Evolutionary conservation across 345 rosid species (phyloP), one percentile per base, ranked within the genome.

Genomic region (Erysimum cheiranthoides): DNA sequence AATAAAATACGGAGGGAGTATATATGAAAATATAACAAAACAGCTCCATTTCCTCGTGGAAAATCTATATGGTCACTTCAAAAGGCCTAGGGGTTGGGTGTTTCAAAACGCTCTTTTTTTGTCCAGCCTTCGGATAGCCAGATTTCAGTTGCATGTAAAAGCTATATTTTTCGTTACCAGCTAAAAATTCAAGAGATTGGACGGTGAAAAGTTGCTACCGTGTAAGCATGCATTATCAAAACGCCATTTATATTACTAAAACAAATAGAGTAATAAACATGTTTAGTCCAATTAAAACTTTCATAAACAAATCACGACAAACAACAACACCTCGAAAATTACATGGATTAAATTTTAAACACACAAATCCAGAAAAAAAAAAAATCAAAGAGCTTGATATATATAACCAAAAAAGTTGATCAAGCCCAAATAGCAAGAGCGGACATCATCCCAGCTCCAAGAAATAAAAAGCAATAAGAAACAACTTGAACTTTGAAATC

Each of bases 371-470:
- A 31, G 3, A 14, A 43, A 65, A 16, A 43, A 65, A 16, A 0
- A 8, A 36, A n/a, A 28, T 13, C 8, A 2, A 59, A 58, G 16
- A n/a, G n/a, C 47, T 47, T 16, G 18, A 13, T 46, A 38, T 45
- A 38, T 6, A n/a, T 5, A 10, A 8, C 10, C 3, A 21, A 51
- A 16, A 59, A 59, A 51, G 40, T 42, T 49, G 58, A 45, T 84
- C 83, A 86, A 69, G 87, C 96, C 93, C 92, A 90, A 42, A 90
- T 81, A 10, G 99, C 99, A 54, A 92, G 96, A 42, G 78, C 46
- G 64, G 99, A 81, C 97, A 95, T 95, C 81, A 90, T 43, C 9
- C 91, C 97, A 69, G 98, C 97, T n/a, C 97, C 98, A 34, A 95
- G 83, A 73, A 92, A 90, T 64, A 95, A 93, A 84, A 83, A 86